Base-by-base conservation (phyloP, 768 basidiomycete genomes). In the Podaxis sp. region DNA sequence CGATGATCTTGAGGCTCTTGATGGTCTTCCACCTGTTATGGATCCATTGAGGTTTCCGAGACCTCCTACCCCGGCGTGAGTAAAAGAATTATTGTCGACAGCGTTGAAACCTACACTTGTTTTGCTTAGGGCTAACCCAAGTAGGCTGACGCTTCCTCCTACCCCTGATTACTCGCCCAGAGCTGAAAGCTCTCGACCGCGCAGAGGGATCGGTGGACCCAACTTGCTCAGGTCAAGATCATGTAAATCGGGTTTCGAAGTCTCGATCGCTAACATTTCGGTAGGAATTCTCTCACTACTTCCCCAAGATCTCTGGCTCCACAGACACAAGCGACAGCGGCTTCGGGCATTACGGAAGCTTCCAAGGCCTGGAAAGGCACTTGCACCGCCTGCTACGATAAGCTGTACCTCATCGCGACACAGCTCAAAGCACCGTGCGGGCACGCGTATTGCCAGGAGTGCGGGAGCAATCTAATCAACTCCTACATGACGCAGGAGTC, bases 391-490 rank as follows among this genome's bases (percentile, higher is more conserved):
- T 58, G 57, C 28, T 58, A 30, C 17, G 57, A 58, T 46, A 13
- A 44, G 11, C 24, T 58, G 13, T 30, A 49, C 4, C 33, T 6
- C 8, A 5, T 20, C 7, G 20, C 49, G 28, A 2, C 26, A 6
- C 50, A 46, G 8, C 38, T 67, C 24, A 26, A 57, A 46, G 62
- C 64, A 13, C 36, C 64, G 15, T 67, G 66, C 36, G 66, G 56
- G 4, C 64, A 65, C 26, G 22, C n/a, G 17, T 67, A 62, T 50
- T 67, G 66, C 52, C 28, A 26, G 12, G 57, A 30, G 17, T 67
- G 66, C 20, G 60, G 53, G 22, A 46, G 28, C 4, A 57, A 40
- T 24, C 50, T 67, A 4, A 62, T 63, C 53, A 44, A 55, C 13
- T 37, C 53, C 7, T 60, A 51, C 58, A 63, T 52, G 28, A 57